Evolutionary conservation across 2,329 filamentous ascomycete species (phyloP).

Genomic region (Alternaria hordeiaustralica): DNA sequence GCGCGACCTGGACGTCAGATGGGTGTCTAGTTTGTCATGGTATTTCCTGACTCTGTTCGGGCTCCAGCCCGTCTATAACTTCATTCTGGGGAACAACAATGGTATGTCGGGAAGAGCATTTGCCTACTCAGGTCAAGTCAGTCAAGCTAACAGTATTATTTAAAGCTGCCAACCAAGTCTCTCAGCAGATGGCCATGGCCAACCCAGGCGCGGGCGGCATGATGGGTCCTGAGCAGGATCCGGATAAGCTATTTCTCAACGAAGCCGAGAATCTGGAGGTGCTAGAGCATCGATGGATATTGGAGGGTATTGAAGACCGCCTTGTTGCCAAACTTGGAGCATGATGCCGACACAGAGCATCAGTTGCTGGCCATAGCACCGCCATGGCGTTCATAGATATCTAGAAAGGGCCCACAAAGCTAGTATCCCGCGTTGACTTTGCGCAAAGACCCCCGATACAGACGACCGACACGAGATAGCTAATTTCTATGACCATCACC

Average conservation of each 20-base stretch:
- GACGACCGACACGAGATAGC: slow-evolving; percentile 29
- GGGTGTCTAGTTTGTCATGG: slow-evolving; percentile 99
- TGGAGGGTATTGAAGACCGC: slow-evolving; percentile 87
- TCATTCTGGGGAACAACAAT: slow-evolving; percentile 94
- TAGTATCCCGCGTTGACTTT: slow-evolving; percentile 31
- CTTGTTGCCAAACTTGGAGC: slow-evolving; percentile 63
- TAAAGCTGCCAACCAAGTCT: slow-evolving; percentile 86
- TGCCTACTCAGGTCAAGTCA: slow-evolving; percentile 27
- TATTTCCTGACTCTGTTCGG: slow-evolving; percentile 98
- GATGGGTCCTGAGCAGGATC: slow-evolving; percentile 91
- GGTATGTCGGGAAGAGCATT: slow-evolving; percentile 62
- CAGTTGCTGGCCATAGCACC: slow-evolving; percentile 12
- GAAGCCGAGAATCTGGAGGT: slow-evolving; percentile 97
- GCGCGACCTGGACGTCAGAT: slow-evolving; percentile 92
- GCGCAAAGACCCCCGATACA: slow-evolving; percentile 24
- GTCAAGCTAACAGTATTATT: slow-evolving; percentile 36
- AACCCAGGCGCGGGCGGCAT: slow-evolving; percentile 77
- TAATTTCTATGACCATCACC: slow-evolving; percentile 36
- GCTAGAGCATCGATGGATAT: slow-evolving; percentile 88
- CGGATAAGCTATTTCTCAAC: slow-evolving; percentile 90
- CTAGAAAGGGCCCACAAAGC: slow-evolving; percentile 17
- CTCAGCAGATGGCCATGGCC: slow-evolving; percentile 81
- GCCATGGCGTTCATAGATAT: slow-evolving; percentile 12
- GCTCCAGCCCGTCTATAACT: slow-evolving; percentile 95
- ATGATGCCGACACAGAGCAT: slow-evolving; percentile 17